Conservation (phyloP, 2,329 filamentous ascomycete species). For the Graphiopsis chlorocephala region DNA sequence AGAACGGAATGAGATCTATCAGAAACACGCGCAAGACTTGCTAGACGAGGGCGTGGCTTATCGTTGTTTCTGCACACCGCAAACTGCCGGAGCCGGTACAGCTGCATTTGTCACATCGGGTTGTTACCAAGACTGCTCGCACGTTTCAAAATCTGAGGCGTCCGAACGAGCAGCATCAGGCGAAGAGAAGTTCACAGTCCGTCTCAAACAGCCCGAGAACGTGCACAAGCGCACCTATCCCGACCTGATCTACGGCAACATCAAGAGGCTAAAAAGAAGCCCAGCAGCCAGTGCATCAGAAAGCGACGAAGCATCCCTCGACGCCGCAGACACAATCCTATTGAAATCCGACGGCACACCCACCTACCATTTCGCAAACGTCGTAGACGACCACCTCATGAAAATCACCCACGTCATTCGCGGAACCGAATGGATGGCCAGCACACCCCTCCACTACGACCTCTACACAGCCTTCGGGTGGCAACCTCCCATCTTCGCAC, state of each 20-base stretch:
- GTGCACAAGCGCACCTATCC: conserved; percentile 60
- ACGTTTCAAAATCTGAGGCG: conserved; percentile 65
- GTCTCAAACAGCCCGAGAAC: conserved; percentile 64
- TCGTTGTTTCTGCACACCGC: conserved; percentile 80
- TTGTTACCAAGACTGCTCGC: conserved; percentile 71
- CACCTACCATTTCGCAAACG: conserved; percentile 96
- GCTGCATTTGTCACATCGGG: conserved; percentile 58
- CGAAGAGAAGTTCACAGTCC: conserved; percentile 72
- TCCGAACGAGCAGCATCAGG: conserved; percentile 61
- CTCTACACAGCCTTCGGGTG: conserved; percentile 51
- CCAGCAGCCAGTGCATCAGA: conserved; percentile 29
- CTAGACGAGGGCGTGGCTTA: conserved; percentile 74
- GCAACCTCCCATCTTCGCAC: conserved; percentile 48
- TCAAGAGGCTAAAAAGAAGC: conserved; percentile 43
- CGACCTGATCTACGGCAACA: conserved; percentile 76
- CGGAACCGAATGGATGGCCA: conserved; percentile 94
- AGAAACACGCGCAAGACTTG: conserved; percentile 65
- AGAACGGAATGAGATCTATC: conserved; percentile 71
- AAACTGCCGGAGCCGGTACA: conserved; percentile 53
- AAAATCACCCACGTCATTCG: conserved; percentile 92
- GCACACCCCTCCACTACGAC: conserved; percentile 74
- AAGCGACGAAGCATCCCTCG: conserved; percentile 35
- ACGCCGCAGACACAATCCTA: conserved; percentile 80
- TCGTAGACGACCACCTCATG: conserved; percentile 95
- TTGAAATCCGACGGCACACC: conserved; percentile 89